A percentile compares a stretch with the other conserved stretches of the same genome.
Conservation (phyloP, 768 basidiomycete genomes). For the Pleurotus djamor region DNA sequence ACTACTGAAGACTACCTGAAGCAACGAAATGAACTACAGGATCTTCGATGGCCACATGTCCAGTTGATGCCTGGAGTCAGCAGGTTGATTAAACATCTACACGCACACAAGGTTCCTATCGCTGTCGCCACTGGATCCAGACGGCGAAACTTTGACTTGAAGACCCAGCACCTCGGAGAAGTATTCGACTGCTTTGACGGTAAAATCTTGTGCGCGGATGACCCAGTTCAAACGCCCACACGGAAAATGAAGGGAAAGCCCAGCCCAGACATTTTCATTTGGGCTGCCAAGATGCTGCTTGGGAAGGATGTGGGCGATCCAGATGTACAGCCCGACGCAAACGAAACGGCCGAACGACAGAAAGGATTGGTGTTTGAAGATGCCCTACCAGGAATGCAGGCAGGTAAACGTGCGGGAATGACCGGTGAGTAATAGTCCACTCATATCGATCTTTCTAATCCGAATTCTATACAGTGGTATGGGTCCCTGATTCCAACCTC, state of each 20-base stretch:
- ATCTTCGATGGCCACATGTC: slow-evolving; percentile 66
- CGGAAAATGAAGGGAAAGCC: slow-evolving; percentile 71
- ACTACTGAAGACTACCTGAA: slow-evolving; percentile 56
- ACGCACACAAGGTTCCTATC: slow-evolving; percentile 67
- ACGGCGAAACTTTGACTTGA: slow-evolving; percentile 62
- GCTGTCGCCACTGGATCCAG: slow-evolving; percentile 79
- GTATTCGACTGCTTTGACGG: slow-evolving; percentile 62
- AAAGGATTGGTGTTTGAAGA: slow-evolving; percentile 85
- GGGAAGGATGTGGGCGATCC: slow-evolving; percentile 54
- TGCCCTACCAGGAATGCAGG: slow-evolving; percentile 71
- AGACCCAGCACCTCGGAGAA: slow-evolving; percentile 60
- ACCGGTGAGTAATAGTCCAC: slow-evolving; percentile 48
- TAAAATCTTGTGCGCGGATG: slow-evolving; percentile 73
- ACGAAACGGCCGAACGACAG: slow-evolving; percentile 43
- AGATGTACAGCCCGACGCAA: slow-evolving; percentile 45
- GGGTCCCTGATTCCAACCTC: slow-evolving; percentile 80
- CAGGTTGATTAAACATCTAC: slow-evolving; percentile 68
- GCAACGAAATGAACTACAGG: slow-evolving; percentile 57
- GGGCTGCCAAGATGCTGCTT: slow-evolving; percentile 62
- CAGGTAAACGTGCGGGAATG: slow-evolving; percentile 86
- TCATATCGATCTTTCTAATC: neutral
- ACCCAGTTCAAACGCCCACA: slow-evolving; percentile 20
- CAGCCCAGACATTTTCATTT: slow-evolving; percentile 77
- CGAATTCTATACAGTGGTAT: slow-evolving; percentile 52
- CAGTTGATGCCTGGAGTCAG: slow-evolving; percentile 70